phyloP scores from a whole-genome alignment of 2,329 filamentous ascomycete genomes.

The Nigrospora sphaerica region DNA sequence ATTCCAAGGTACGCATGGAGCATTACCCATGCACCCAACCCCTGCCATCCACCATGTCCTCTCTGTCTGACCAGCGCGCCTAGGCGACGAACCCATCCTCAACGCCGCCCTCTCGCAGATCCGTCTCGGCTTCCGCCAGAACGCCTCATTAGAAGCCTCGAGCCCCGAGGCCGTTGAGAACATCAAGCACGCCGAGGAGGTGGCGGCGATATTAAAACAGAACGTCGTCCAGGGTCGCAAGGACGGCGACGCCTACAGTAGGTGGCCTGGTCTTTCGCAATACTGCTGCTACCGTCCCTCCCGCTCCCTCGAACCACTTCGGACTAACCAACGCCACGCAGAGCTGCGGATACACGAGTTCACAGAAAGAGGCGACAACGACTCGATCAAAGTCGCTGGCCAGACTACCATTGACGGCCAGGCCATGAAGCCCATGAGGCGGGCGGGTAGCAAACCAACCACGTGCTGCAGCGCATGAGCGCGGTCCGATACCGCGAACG shows the following conservation, averaged over 20 bases:
- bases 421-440: too few species aligned
- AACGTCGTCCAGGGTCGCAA: conserved; percentile 80
- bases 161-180: conserved; percentile 55
- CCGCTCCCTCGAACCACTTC: too few species aligned
- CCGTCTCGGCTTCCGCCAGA: conserved; percentile 65
- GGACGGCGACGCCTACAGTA: conserved; percentile 52
- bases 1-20: conserved; percentile 60
- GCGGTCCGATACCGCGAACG: too few species aligned
- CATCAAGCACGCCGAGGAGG: conserved; percentile 73
- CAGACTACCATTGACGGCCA: too few species aligned
- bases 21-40: not conserved
- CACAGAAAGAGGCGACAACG: conserved; percentile 89
- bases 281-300: not conserved
- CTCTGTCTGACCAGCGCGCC: not conserved
- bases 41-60: not conserved
- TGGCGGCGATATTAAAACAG: conserved; percentile 69
- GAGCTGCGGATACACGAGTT: conserved; percentile 84
- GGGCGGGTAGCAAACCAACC: too few species aligned
- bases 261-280: conserved; percentile 21
- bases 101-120: conserved; percentile 65
- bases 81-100: conserved; percentile 66
- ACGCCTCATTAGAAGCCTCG: conserved; percentile 49
- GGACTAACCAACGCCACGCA: conserved; percentile 25
- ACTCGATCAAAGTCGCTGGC: conserved; percentile 67
- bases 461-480: too few species aligned